Percentiles rank a stretch among this genome's conserved stretches.
phyloP scores from a whole-genome alignment of 2,329 filamentous ascomycete genomes.

The Metarhizium guizhouense region DNA sequence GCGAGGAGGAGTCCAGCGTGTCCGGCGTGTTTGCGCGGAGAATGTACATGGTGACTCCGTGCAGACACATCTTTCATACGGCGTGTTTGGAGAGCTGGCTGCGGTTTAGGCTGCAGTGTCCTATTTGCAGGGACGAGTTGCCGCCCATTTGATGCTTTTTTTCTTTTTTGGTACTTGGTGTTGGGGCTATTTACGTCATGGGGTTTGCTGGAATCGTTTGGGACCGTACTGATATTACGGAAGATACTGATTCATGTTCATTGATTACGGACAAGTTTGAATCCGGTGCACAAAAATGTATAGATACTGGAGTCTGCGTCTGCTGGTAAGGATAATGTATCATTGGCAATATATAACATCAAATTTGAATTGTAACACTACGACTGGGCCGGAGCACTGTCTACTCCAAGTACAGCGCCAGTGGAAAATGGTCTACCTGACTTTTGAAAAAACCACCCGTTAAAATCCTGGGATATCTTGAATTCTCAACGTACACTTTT shows the following conservation, averaged over 20 bases:
- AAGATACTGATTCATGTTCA: too few relatives aligned
- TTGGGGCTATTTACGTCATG: not conserved
- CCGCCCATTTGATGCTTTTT: conserved; percentile 58
- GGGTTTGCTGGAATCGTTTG: not conserved
- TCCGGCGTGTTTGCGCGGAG: conserved; percentile 68
- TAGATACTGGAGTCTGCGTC: not conserved
- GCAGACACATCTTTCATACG: conserved; percentile 91
- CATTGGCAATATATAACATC: not conserved
- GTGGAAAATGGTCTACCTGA: not conserved
- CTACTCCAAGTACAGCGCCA: not conserved
- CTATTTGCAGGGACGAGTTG: conserved; percentile 84
- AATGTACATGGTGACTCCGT: conserved; percentile 95
- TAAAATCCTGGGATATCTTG: not conserved
- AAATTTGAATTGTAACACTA: not conserved
- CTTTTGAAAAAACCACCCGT: not conserved
- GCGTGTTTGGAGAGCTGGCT: conserved; percentile 93
- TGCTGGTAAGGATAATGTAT: not conserved
- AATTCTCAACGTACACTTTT: not conserved
- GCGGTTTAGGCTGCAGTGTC: conserved; percentile 85
- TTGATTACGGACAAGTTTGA: too few relatives aligned
- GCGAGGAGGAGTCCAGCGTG: conserved; percentile 45
- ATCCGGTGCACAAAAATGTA: too few relatives aligned
- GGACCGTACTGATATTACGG: not conserved
- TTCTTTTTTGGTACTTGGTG: not conserved
- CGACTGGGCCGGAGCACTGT: not conserved